A percentile compares a stretch with the other conserved stretches of the same genome.
These are phyloP conservation scores for Acorus gramineus DNA, from an alignment of 106 monocot genomes.

Conservation along the genomic window DNA sequence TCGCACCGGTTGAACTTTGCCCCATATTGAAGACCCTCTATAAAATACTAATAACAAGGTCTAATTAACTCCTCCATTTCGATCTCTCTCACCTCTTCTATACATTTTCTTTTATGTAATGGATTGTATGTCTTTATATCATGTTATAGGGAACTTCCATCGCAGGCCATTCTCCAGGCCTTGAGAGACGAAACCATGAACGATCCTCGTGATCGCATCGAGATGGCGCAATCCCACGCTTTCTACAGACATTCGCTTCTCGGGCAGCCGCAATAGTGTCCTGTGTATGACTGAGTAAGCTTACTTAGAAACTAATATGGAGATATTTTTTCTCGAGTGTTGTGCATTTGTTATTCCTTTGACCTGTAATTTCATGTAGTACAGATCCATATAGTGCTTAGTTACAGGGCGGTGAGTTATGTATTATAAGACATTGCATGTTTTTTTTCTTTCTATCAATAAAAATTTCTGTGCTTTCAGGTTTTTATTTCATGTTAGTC, in stretches of 20 bases:
- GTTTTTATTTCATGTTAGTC: no score
- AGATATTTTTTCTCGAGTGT: no score
- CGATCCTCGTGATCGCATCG: conserved; percentile 92
- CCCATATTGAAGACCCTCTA: conserved; percentile 71
- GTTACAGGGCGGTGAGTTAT: no score
- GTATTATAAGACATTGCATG: no score
- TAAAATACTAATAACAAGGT: conserved; percentile 77
- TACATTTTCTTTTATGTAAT: neutral
- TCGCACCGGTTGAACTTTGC: conserved; percentile 73
- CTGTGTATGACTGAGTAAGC: conserved; percentile 7
- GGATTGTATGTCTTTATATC: neutral
- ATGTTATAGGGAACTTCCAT: conserved; percentile 58
- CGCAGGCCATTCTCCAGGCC: conserved; percentile 80
- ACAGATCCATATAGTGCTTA: no score
- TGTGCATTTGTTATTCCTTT: no score
- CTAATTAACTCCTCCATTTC: neutral
- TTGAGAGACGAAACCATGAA: conserved; percentile 89
- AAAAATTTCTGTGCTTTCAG: no score
- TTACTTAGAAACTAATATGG: no score
- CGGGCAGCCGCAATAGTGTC: conserved; percentile 31
- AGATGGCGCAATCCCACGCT: conserved; percentile 85
- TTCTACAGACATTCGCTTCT: conserved; percentile 86
- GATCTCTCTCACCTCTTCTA: neutral
- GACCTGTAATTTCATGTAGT: no score
- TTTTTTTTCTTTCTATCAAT: no score